These are phyloP conservation scores for Luvunga scandens DNA, from an alignment of 345 rosid species.

Conservation along the genomic window DNA sequence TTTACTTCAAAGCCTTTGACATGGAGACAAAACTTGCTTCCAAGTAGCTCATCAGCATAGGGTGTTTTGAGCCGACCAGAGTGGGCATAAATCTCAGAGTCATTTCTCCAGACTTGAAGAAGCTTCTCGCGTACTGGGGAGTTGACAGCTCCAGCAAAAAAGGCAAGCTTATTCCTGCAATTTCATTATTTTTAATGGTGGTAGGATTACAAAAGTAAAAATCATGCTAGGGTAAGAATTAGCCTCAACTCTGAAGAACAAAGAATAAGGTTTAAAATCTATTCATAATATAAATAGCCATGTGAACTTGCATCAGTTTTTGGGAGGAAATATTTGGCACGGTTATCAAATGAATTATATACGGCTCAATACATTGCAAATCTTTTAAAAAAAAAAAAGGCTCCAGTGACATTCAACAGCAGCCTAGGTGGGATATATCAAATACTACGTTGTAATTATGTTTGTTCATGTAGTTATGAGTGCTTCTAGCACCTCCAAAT, in stretches of 20 bases:
- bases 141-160: constrained; percentile 59
- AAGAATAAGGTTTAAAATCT: background rate
- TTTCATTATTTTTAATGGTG: constrained; percentile 3
- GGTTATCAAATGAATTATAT: background rate
- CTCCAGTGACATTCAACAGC: background rate
- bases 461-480: background rate
- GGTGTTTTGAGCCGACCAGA: constrained; percentile 50
- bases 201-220: background rate
- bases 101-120: constrained; percentile 47
- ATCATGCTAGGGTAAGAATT: background rate
- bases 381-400: background rate
- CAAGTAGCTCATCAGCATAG: constrained; percentile 44
- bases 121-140: constrained; percentile 58
- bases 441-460: background rate
- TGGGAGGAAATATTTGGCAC: background rate
- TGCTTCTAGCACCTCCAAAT: background rate
- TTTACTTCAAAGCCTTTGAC: constrained; percentile 69
- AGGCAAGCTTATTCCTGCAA: constrained; percentile 54
- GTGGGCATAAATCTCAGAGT: constrained; percentile 47
- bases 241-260: too few relatives aligned
- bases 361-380: background rate
- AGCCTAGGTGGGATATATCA: background rate
- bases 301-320: background rate
- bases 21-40: constrained; percentile 65
- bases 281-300: background rate